phyloP scores from a whole-genome alignment of 148 eudicot genomes.

The Selenicereus undatus region DNA sequence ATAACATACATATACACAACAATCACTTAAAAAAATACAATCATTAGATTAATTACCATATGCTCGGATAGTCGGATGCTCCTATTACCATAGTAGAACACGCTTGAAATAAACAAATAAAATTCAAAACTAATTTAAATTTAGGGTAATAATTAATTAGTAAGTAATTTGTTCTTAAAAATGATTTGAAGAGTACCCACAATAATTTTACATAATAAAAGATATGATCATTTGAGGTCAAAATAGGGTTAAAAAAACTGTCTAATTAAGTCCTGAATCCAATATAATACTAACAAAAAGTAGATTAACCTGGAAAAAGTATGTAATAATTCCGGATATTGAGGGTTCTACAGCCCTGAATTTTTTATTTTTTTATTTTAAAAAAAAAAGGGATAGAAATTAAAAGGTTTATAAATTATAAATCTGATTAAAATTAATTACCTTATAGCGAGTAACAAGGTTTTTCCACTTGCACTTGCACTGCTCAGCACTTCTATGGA shows the following conservation, averaged over 20 bases:
- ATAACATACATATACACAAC: too few species aligned
- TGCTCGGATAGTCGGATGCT: too few species aligned
- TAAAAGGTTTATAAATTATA: neutral
- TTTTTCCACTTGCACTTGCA: conserved; percentile 98
- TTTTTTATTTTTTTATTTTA: too few species aligned
- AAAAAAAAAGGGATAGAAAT: neutral
- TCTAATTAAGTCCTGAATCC: neutral
- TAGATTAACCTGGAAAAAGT: neutral
- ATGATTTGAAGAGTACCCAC: neutral
- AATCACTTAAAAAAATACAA: too few species aligned
- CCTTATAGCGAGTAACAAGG: conserved; percentile 88
- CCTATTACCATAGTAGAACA: too few species aligned
- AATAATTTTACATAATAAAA: neutral
- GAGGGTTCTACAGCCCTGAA: neutral
- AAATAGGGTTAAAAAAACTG: neutral
- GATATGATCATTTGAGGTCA: neutral
- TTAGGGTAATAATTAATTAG: neutral
- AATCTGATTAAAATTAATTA: conserved; percentile 5
- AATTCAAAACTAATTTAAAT: too few species aligned
- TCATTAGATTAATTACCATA: too few species aligned
- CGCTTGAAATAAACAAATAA: too few species aligned
- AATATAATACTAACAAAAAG: neutral
- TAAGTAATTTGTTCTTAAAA: neutral
- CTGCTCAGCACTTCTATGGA: conserved; percentile 85
- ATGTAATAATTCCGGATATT: neutral